Percentiles rank a stretch among this genome's conserved stretches.
Evolutionary conservation across 179 eudicot species (phyloP).

Genomic region (Corrigiola litoralis): DNA sequence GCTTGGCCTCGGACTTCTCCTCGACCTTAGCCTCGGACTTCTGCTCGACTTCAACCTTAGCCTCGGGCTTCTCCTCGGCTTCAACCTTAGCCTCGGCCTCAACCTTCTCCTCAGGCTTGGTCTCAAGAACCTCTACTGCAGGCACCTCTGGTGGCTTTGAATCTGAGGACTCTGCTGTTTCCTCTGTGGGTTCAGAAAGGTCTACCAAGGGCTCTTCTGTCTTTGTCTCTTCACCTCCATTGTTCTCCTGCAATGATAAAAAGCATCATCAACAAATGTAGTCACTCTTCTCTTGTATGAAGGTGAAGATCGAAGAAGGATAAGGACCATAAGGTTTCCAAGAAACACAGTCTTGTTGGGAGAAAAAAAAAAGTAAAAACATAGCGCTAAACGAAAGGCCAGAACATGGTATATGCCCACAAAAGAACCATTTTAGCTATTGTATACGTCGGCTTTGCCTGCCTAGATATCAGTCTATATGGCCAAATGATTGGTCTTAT

Average conservation of each 20-base stretch:
- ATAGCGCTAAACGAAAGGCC: too few species aligned
- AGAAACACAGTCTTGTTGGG: too few species aligned
- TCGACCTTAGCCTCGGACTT: neutral
- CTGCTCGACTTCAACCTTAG: neutral
- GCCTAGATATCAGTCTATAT: too few species aligned
- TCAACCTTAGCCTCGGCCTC: neutral
- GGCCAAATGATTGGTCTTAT: too few species aligned
- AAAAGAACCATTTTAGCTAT: too few species aligned
- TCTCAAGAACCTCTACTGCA: constrained; percentile 15
- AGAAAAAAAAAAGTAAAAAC: too few species aligned
- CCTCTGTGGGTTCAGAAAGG: constrained; percentile 31
- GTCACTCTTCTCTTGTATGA: too few species aligned
- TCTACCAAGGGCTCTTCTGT: constrained; percentile 53
- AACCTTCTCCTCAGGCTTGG: constrained; percentile 16
- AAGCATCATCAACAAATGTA: too few species aligned
- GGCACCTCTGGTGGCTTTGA: constrained; percentile 21
- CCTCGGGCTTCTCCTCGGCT: neutral
- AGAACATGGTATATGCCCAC: too few species aligned
- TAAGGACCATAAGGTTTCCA: too few species aligned
- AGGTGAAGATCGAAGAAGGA: too few species aligned
- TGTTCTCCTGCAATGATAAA: constrained; percentile 32
- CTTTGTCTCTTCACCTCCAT: constrained; percentile 45
- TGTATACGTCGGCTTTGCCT: too few species aligned
- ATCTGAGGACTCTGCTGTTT: constrained; percentile 21
- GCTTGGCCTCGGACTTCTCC: neutral